Percentiles rank a stretch among this genome's conserved stretches.
phyloP scores from a whole-genome alignment of 768 basidiomycete species.

The Lanmaoa rubissima region DNA sequence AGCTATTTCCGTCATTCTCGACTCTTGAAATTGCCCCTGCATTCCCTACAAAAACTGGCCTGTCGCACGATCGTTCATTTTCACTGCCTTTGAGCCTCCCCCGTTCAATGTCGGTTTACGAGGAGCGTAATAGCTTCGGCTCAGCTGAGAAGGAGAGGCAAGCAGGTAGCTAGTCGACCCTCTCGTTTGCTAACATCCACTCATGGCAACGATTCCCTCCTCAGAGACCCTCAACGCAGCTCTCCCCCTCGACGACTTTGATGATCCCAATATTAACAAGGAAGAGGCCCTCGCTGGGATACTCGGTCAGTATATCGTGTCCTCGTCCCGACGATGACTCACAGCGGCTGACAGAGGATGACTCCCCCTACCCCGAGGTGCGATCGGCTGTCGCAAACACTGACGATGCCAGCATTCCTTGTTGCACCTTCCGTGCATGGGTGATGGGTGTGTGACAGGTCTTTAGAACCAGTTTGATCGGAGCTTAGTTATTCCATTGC shows the following conservation, averaged over 20 bases:
- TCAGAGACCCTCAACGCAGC: constrained; percentile 3
- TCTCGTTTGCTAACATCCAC: background rate
- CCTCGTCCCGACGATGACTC: constrained; percentile 15
- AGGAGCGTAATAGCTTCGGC: constrained; percentile 15
- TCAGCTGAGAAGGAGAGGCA: constrained; percentile 28
- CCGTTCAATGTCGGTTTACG: constrained; percentile 21
- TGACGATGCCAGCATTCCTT: constrained; percentile 66
- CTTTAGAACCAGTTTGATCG: background rate
- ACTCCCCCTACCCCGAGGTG: constrained; percentile 84
- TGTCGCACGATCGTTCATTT: background rate
- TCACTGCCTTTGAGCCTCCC: background rate
- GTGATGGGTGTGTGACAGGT: constrained; percentile 39
- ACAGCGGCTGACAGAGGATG: constrained; percentile 46
- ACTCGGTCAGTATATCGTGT: constrained; percentile 19
- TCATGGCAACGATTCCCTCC: background rate
- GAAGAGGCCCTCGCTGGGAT: constrained; percentile 25
- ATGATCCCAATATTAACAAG: constrained; percentile 39
- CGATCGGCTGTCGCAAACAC: constrained; percentile 74
- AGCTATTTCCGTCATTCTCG: background rate
- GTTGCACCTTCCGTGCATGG: constrained; percentile 60
- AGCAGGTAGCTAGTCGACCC: constrained; percentile 1
- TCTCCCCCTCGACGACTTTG: constrained; percentile 26
- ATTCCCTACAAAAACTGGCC: constrained; percentile 15
- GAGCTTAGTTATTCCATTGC: background rate
- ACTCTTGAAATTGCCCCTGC: background rate